Conservation (phyloP, 1,284 basidiomycete genomes). For the Puccinia sorghi region DNA sequence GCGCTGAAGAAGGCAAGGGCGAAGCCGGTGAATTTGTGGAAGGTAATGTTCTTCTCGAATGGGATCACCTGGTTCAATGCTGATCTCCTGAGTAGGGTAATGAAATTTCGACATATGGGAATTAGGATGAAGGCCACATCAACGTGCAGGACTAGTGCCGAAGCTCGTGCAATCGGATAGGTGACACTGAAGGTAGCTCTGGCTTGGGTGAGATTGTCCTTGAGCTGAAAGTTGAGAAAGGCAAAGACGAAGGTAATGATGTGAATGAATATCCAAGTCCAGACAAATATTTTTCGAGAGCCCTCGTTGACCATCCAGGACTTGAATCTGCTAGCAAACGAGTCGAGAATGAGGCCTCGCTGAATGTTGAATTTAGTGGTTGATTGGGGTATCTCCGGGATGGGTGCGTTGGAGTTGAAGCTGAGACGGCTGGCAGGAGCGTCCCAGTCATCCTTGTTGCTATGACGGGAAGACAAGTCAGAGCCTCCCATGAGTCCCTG, state of each 20-base stretch:
- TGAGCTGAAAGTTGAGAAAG: neutral
- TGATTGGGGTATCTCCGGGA: neutral
- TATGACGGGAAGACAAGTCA: conserved; percentile 10
- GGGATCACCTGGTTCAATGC: conserved; percentile 80
- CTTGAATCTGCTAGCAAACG: conserved; percentile 59
- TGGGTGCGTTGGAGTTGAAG: neutral
- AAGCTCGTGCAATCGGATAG: conserved; percentile 71
- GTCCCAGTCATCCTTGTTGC: neutral
- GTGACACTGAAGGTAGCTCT: conserved; percentile 50
- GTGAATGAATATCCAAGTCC: conserved; percentile 29
- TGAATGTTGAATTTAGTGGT: conserved; percentile 40
- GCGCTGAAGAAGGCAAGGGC: conserved; percentile 73
- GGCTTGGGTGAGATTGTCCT: conserved; percentile 54
- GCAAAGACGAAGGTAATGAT: conserved; percentile 2
- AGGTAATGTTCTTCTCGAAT: conserved; percentile 55
- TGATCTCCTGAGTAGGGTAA: conserved; percentile 77
- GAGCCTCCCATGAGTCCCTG: conserved; percentile 30
- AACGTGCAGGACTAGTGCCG: conserved; percentile 80
- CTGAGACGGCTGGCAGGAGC: neutral
- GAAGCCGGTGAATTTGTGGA: conserved; percentile 81
- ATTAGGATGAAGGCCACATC: conserved; percentile 86
- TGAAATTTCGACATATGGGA: conserved; percentile 85
- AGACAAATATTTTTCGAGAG: conserved; percentile 39
- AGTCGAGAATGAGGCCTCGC: conserved; percentile 25
- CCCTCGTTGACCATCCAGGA: conserved; percentile 89